These are phyloP conservation scores for Phytophthora crassamura DNA, from an alignment of 352 stramenopile species.

Conservation along the genomic window DNA sequence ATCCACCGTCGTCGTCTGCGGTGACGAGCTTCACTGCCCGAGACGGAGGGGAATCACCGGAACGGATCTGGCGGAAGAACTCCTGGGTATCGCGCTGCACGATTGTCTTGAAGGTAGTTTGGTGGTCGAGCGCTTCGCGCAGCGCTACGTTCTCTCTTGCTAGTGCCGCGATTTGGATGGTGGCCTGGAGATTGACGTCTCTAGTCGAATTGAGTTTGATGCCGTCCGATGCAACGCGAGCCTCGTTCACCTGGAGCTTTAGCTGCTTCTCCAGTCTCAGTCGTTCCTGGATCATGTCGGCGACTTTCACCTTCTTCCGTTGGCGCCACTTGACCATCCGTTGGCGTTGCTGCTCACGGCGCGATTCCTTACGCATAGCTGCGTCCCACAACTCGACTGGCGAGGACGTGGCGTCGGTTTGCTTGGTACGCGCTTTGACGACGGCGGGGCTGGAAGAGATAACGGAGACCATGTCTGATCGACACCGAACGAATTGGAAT, in stretches of 20 bases:
- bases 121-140: background rate
- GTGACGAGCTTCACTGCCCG: too few species aligned
- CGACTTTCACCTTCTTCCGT: slow-evolving; percentile 2
- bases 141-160: slow-evolving; percentile 5
- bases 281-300: slow-evolving; percentile 4
- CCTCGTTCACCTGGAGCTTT: background rate
- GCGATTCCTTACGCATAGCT: background rate
- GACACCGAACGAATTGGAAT: too few species aligned
- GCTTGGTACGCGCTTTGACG: too few species aligned
- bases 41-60: too few species aligned
- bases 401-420: background rate
- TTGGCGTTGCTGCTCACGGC: slow-evolving; percentile 1
- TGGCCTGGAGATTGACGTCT: background rate
- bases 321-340: slow-evolving; percentile 8
- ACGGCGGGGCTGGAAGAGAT: too few species aligned
- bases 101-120: background rate
- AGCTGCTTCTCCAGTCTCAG: slow-evolving; percentile 8
- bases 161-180: background rate
- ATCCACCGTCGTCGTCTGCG: background rate
- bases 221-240: background rate
- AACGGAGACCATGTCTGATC: too few species aligned
- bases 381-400: background rate
- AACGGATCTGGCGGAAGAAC: too few species aligned
- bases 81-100: background rate
- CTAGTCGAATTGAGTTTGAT: too few species aligned